Evolutionary conservation across 2,329 filamentous ascomycete genomes (phyloP).

Genomic region (Xylariales sp.): DNA sequence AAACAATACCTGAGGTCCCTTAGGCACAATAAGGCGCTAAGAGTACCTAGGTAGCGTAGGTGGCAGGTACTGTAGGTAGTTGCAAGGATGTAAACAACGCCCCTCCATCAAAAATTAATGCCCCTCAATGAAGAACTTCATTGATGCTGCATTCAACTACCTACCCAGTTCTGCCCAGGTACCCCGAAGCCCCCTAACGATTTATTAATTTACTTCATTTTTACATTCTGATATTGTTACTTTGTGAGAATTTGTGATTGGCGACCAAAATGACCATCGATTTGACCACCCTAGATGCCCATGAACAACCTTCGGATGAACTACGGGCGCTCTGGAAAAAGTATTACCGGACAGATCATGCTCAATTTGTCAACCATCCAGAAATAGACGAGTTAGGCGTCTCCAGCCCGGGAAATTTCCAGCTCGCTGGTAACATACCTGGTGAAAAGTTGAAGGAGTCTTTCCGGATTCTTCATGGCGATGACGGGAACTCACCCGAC

Average conservation of each 20-base stretch:
- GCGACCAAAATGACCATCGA: conserved; percentile 54
- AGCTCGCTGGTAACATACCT: conserved; percentile 57
- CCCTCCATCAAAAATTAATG: conserved; percentile 29
- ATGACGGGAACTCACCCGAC: conserved; percentile 47
- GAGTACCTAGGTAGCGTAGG: too few relatives aligned
- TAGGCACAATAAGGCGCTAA: background rate
- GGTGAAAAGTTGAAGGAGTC: conserved; percentile 56
- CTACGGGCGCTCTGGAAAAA: conserved; percentile 80
- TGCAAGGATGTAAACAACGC: background rate
- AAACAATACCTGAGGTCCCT: background rate
- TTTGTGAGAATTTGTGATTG: background rate
- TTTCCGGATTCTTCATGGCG: conserved; percentile 56
- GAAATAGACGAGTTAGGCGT: conserved; percentile 66
- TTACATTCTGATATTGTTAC: background rate
- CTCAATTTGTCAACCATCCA: conserved; percentile 62
- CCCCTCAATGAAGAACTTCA: conserved; percentile 27
- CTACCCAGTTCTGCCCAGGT: background rate
- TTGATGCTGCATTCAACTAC: background rate
- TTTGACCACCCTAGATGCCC: conserved; percentile 72
- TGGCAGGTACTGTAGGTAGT: background rate
- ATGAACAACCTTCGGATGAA: conserved; percentile 78
- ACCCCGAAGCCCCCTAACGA: too few relatives aligned
- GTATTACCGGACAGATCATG: conserved; percentile 71
- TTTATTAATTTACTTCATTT: background rate
- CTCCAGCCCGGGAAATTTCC: conserved; percentile 57